Percentiles rank a stretch among this genome's conserved stretches.
Evolutionary conservation across 2,329 filamentous ascomycete species (phyloP).

Genomic region (Proliferodiscus dingleyae): DNA sequence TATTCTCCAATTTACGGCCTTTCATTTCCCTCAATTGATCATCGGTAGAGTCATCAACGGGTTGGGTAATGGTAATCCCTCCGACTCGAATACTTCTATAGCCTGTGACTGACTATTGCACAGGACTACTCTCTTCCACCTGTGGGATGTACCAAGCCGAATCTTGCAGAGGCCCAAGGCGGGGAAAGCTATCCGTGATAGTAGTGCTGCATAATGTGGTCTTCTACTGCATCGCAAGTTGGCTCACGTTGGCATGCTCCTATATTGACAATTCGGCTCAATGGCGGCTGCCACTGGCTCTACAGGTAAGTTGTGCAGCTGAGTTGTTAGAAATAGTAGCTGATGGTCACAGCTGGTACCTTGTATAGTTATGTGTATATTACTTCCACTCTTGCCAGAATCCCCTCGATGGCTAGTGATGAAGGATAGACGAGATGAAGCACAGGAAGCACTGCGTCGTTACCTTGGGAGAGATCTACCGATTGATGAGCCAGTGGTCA

Average conservation of each 20-base stretch:
- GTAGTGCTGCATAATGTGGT: slow-evolving; percentile 49
- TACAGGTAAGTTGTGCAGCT: slow-evolving; percentile 34
- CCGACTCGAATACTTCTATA: neutral
- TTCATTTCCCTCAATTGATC: slow-evolving; percentile 48
- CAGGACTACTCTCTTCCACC: slow-evolving; percentile 16
- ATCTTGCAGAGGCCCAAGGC: slow-evolving; percentile 13
- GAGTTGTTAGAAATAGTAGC: slow-evolving; percentile 27
- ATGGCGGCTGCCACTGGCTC: slow-evolving; percentile 48
- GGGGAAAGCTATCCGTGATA: slow-evolving; percentile 21
- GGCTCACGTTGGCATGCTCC: slow-evolving; percentile 16
- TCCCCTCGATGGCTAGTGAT: slow-evolving; percentile 32
- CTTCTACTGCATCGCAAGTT: slow-evolving; percentile 49
- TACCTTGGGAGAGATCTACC: slow-evolving; percentile 26
- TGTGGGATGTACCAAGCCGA: slow-evolving; percentile 21
- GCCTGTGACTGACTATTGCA: neutral
- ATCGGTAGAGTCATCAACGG: slow-evolving; percentile 43
- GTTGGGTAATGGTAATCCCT: slow-evolving; percentile 43
- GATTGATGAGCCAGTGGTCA: slow-evolving; percentile 46
- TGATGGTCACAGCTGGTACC: slow-evolving; percentile 8
- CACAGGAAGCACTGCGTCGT: slow-evolving; percentile 26
- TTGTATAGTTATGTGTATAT: neutral
- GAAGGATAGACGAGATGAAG: slow-evolving; percentile 29
- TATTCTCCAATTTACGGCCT: slow-evolving; percentile 34
- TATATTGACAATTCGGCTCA: slow-evolving; percentile 32
- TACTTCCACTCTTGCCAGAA: slow-evolving; percentile 32